Evolutionary conservation across 2,329 filamentous ascomycete species (phyloP), one percentile per base, ranked within the genome.

Genomic region (Nemania abortiva): DNA sequence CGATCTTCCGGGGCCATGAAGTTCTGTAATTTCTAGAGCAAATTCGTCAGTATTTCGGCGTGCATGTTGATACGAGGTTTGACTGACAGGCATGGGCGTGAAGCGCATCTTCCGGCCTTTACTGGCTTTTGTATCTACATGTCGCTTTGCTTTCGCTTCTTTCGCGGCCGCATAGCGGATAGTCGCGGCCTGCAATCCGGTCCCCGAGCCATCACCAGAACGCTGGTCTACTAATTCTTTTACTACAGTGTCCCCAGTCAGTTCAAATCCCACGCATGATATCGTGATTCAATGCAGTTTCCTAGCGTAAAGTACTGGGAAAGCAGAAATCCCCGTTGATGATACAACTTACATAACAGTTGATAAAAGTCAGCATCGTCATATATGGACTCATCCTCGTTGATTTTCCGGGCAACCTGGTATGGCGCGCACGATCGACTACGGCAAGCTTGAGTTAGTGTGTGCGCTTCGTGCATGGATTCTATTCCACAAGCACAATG

Each of bases 301-400:
- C 7, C 10, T 27, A 3, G 5, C 13, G 13, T 18, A 22, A 20
- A 10, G 5, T 3, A 20, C 20, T 20, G n/a, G 18, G 27, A 29
- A 55, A 2, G 4, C 3, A 9, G 15, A 34, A 15, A 7, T 11
- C 50, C 11, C 10, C 6, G 3, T 34, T 52, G 4, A 37, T 29
- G 13, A 20, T 37, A 2, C 18, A 24, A 66, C 70, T 68, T 63
- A 72, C 70, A 88, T 1, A 99, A 87, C 15, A 96, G 84, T 79
- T 97, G 94, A 82, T 99, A 99, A 80, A 98, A 98, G 78, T 97
- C 91, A 11, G 93, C 93, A 75, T 99, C 96, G 78, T 98, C 95
- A 83, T 96, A 99, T 74, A 97, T 90, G 22, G 84, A 82, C 0
- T 80, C 79, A 75, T 90, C 89, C 73, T 91, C 86, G 10, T 82